Evolutionary conservation across 2,329 filamentous ascomycete genomes (phyloP).

Genomic region (Monosporascus sp.): DNA sequence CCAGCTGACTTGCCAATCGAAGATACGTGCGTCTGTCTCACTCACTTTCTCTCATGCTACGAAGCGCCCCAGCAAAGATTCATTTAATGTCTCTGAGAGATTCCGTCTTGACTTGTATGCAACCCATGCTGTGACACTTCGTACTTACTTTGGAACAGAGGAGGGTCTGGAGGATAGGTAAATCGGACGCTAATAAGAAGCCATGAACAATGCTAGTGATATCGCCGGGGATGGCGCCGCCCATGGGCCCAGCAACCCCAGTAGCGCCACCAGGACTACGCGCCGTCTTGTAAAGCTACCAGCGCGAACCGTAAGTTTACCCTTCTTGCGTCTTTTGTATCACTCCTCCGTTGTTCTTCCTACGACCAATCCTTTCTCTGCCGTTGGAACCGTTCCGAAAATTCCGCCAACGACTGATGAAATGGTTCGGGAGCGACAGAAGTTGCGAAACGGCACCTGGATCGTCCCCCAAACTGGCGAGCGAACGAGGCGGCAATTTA

Average conservation of each 20-base stretch:
- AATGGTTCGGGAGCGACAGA: constrained; percentile 50
- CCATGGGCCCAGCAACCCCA: neutral
- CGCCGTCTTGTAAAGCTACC: neutral
- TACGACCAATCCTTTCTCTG: constrained; percentile 2
- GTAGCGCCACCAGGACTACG: neutral
- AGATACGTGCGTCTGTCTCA: too few species aligned
- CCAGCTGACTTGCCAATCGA: too few species aligned
- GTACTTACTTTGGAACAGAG: too few species aligned
- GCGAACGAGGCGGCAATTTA: constrained; percentile 74
- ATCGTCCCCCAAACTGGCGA: constrained; percentile 83
- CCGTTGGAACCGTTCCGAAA: constrained; percentile 9
- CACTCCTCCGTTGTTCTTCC: neutral
- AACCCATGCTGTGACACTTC: too few species aligned
- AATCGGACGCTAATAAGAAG: too few species aligned
- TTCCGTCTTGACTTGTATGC: too few species aligned
- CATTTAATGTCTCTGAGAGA: too few species aligned
- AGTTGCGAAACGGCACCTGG: constrained; percentile 80
- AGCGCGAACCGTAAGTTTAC: neutral
- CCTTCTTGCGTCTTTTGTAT: neutral
- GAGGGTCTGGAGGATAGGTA: too few species aligned
- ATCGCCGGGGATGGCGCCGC: neutral
- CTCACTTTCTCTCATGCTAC: too few species aligned
- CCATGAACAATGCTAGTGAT: neutral
- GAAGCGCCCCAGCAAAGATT: too few species aligned
- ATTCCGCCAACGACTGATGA: constrained; percentile 37